Base-by-base conservation (phyloP, 2,329 filamentous ascomycete species). In the Dactylellina haptotyla region DNA sequence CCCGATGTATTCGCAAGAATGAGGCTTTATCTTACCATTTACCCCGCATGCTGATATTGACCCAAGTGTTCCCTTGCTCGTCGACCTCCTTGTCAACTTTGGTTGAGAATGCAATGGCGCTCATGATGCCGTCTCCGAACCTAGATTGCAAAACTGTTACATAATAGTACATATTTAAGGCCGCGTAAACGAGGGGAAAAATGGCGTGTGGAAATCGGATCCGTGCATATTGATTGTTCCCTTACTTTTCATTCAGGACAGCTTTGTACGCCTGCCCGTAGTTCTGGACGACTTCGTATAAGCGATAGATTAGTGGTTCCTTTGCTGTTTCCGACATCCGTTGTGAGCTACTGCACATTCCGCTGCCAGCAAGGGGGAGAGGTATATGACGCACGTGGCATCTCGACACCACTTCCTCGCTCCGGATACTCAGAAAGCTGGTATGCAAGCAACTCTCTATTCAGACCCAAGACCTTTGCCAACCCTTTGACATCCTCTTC, bases 211-310 rank as follows among this genome's bases (percentile, higher is more conserved):
- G 8, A n/a, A n/a, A n/a, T n/a, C n/a, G n/a, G 51, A 23, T 48
- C 16, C 30, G n/a, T 48, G 50, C 48, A 26, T 37, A 51, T n/a
- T n/a, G n/a, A n/a, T n/a, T n/a, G n/a, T n/a, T n/a, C n/a, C n/a
- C 61, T 25, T 66, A 93, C 85, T 97, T 97, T 86, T 98, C 94
- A 77, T 98, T 97, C 81, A 97, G 80, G 3, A 98, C 87, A 0
- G 93, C 93, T 85, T 97, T 97, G 83, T 96, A 97, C 0, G 93
- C 91, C 81, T 97, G 96, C 0, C 94, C 94, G 79, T 97, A 97
- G 81, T 97, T 98, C 83, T 97, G 93, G 75, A 98, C 89, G 80
- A 97, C 90, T 84, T 98, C 94, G 81, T 92, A 97, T 71, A 97
- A 81, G 1, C 94, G 85, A 81, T 98, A 98, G 79, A 97, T 93